phyloP scores from a whole-genome alignment of 805 yeast genomes.

The Candida coquimbonensis region DNA sequence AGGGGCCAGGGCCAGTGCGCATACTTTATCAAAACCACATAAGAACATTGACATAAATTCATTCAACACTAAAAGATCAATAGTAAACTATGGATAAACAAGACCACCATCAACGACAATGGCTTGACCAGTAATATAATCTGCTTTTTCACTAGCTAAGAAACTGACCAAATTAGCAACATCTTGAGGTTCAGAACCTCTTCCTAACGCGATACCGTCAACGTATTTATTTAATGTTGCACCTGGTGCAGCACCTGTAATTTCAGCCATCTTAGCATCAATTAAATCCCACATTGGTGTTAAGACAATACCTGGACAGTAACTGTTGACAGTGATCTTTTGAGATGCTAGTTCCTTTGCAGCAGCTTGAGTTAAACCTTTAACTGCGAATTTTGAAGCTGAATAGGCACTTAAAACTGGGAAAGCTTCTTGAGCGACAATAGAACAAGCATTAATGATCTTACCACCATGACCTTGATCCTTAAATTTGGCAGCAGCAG shows the following conservation, averaged over 20 bases:
- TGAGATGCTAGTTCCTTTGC: constrained; percentile 31
- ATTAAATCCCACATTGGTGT: constrained; percentile 31
- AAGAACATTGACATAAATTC: too few species aligned
- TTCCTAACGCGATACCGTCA: constrained; percentile 27
- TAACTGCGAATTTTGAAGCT: constrained; percentile 32
- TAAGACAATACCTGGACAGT: constrained; percentile 35
- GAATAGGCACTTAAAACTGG: constrained; percentile 28
- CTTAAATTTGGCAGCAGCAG: constrained; percentile 25
- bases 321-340: constrained; percentile 32
- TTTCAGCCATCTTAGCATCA: constrained; percentile 21
- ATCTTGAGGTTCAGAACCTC: constrained; percentile 31
- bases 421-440: constrained; percentile 28
- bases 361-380: constrained; percentile 29
- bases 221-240: constrained; percentile 21
- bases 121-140: constrained; percentile 30
- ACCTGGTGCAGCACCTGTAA: constrained; percentile 24
- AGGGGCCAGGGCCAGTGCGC: too few species aligned
- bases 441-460: constrained; percentile 32
- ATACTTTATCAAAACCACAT: too few species aligned
- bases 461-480: constrained; percentile 28
- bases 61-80: too few species aligned
- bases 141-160: constrained; percentile 29
- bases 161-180: constrained; percentile 29
- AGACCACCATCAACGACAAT: constrained; percentile 33
- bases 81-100: constrained; percentile 5